Conservation (phyloP, 345 rosid genomes). For the Lenwebbia sp. region DNA sequence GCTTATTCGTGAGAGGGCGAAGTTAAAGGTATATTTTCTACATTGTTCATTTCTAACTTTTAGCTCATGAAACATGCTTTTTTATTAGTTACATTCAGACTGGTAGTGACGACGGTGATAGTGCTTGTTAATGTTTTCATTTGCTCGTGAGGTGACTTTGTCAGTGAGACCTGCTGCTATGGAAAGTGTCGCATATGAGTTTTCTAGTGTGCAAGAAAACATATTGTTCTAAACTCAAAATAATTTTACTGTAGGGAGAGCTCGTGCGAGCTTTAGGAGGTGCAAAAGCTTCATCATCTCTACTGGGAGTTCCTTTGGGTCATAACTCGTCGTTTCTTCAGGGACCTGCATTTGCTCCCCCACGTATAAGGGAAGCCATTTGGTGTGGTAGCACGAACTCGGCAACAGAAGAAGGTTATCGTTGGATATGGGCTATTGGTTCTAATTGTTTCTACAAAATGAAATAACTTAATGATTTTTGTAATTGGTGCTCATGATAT, state of each 20-base stretch:
- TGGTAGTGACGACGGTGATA: background rate
- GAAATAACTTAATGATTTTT: background rate
- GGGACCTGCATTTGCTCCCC: conserved; percentile 98
- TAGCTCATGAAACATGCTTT: background rate
- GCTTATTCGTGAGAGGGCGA: conserved; percentile 93
- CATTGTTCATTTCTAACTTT: background rate
- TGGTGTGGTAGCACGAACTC: conserved; percentile 99
- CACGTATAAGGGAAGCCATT: conserved; percentile 93
- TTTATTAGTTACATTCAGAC: background rate
- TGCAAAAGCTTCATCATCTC: conserved; percentile 53
- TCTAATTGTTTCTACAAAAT: background rate
- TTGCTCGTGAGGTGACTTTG: background rate
- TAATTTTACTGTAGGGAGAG: conserved; percentile 49
- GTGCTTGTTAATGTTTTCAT: background rate
- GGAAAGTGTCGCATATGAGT: background rate
- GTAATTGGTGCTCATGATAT: background rate
- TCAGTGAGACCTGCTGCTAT: background rate
- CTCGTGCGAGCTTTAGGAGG: conserved; percentile 85
- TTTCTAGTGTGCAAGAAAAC: background rate
- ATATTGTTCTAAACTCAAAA: background rate
- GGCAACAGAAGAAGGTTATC: conserved; percentile 79
- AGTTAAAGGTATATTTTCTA: conserved; percentile 53
- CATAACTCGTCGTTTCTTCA: conserved; percentile 98
- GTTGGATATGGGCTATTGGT: background rate
- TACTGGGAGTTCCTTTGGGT: conserved; percentile 93